Evolutionary conservation across 2,329 filamentous ascomycete genomes (phyloP), one percentile per base, ranked within the genome.

Genomic region (Taxawa tesnikishii): DNA sequence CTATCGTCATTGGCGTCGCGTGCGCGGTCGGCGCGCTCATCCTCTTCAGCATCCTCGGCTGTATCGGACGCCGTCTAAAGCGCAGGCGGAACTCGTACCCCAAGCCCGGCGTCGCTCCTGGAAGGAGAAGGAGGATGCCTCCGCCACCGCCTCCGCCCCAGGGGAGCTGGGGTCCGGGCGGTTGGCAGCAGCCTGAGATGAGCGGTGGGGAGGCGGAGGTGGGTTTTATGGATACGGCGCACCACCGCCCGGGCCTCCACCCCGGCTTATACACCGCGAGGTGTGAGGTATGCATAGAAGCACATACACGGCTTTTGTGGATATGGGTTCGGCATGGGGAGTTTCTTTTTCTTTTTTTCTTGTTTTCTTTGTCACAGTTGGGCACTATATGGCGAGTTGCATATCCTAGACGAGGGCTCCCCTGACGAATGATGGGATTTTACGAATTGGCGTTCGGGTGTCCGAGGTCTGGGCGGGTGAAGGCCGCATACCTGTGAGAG

Each of bases 1-100:
- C 71, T 32, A 72, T 96, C 40, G 79, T 92, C 42, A 94, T 96
- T 41, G 85, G 82, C 15, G 63, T 96, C 8, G 73, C 70, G 4
- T 63, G 65, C 28, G 79, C 75, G 8, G 63, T 93, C 11, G 88
- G 84, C 29, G 73, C 70, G 5, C 62, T 94, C 5, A 46, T 93
- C 5, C 49, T 92, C 12, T 53, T 94, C 28, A 65, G 69, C 19
- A 60, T 94, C 31, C 43, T 78, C 8, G 69, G 68, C 49, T 94
- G 84, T 58, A 58, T 67, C 38, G 67, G 65, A 44, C 69, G 69
- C 27, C 74, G 65, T 45, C 42, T 9, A 16, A 34, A 13, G 37
- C 43, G 8, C 47, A 46, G 10, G 31, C 41, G 17, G 38, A 44
- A 15, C 48, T 46, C 15, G 36, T 38, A n/a, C 24, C 31, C 31